phyloP scores from a whole-genome alignment of 2,329 filamentous ascomycete species.

The Xylaria sp. region DNA sequence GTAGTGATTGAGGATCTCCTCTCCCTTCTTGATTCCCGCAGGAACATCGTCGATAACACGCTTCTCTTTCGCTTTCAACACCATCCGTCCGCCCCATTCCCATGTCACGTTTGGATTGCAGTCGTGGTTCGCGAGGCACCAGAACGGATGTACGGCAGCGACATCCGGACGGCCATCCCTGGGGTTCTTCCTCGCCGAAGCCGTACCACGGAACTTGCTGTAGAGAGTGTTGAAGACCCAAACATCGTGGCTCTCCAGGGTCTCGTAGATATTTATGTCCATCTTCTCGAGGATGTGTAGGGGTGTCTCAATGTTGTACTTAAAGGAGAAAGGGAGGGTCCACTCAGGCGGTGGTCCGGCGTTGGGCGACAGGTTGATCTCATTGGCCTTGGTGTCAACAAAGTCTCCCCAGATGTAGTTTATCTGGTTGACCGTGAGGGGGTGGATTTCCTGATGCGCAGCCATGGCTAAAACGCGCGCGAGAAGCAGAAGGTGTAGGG shows the following conservation, averaged over 20 bases:
- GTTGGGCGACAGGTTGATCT: conserved; percentile 49
- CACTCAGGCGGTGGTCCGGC: conserved; percentile 54
- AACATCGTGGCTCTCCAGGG: conserved; percentile 56
- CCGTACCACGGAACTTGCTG: conserved; percentile 87
- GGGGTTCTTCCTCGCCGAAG: conserved; percentile 73
- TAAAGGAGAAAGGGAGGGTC: conserved; percentile 74
- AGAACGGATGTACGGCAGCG: conserved; percentile 88
- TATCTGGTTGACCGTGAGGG: conserved; percentile 58
- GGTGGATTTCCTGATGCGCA: conserved; percentile 54
- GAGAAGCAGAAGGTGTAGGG: conserved; percentile 59
- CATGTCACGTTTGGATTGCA: conserved; percentile 93
- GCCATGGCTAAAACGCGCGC: conserved; percentile 60
- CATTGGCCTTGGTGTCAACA: conserved; percentile 46
- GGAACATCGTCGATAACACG: conserved; percentile 46
- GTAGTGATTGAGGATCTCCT: conserved; percentile 92
- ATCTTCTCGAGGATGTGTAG: conserved; percentile 78
- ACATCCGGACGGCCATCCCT: conserved; percentile 82
- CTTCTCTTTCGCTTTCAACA: conserved; percentile 57
- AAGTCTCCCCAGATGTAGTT: conserved; percentile 69
- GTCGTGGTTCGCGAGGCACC: conserved; percentile 94
- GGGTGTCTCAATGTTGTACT: conserved; percentile 67
- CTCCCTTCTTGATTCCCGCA: conserved; percentile 65
- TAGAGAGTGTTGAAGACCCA: conserved; percentile 91
- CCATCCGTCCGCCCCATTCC: conserved; percentile 83
- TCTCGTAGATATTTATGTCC: conserved; percentile 69